Evolutionary conservation across 495 filamentous ascomycete genomes (phyloP), one percentile per base, ranked within the genome.

Genomic region (Cudoniella acicularis): DNA sequence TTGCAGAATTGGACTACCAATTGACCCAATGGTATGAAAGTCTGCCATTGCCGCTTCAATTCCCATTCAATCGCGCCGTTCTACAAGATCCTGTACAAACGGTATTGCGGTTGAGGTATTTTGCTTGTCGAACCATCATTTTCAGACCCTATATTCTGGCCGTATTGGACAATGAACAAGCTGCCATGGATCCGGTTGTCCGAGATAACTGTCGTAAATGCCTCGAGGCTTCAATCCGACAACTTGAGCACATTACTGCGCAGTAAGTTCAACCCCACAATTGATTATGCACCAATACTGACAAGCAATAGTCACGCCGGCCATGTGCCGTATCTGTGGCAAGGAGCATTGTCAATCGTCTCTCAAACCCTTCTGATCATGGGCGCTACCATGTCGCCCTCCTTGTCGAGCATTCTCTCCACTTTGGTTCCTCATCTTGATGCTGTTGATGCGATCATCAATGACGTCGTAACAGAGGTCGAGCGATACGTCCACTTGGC

Each of bases 291-390:
- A 56, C 48, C 40, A 40, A 43, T 27, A 36, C 48, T 51, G 57
- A 58, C 30, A 53, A 10, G 20, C 16, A 11, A 17, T 69, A 86
- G 82, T 75, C 88, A 90, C 64, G 88, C 87, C 64, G 89, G 89
- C 56, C 89, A 92, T 64, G 86, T 93, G 70, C 89, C 88, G n/a
- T 92, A 92, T 72, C 79, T 92, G 16, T 91, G 88, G 87, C 88
- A 91, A 73, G 89, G 89, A 30, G 89, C 89, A 1, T 77, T 92
- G 45, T 90, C 86, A 50, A 87, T 93, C 66, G 87, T 92, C 22
- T 90, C 87, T 8, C 89, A 92, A 72, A 86, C 87, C 1, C 75
- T 92, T 26, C 71, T 93, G 41, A 82, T 92, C 36, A 92, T 92
- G 89, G 88, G 88, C 6, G 88, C 88, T 50, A 91, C 85, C 17